Percentiles rank a stretch among this genome's conserved stretches.
Evolutionary conservation across 768 basidiomycete genomes (phyloP).

Genomic region (Suillus cothurnatus): DNA sequence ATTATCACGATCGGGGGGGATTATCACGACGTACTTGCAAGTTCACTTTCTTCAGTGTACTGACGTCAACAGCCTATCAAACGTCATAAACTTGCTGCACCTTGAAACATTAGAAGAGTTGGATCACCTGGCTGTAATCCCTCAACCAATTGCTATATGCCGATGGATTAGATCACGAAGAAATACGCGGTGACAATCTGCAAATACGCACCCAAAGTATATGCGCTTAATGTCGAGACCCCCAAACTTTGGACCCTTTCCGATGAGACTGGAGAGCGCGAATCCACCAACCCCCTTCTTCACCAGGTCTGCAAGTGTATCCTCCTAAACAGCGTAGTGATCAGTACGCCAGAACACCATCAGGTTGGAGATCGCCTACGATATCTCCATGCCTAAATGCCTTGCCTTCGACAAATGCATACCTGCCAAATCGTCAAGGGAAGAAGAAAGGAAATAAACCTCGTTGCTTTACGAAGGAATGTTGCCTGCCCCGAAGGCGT

Average conservation of each 20-base stretch:
- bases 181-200: not conserved
- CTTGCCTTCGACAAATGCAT: conserved; percentile 83
- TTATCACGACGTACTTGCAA: conserved; percentile 52
- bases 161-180: not conserved
- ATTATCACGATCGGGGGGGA: not conserved
- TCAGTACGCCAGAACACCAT: conserved; percentile 2
- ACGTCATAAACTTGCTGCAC: not conserved
- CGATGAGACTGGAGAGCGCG: conserved; percentile 56
- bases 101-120: not conserved
- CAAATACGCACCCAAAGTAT: conserved; percentile 67
- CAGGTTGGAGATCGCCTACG: conserved; percentile 40
- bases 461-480: conserved; percentile 63
- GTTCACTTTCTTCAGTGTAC: conserved; percentile 71
- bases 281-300: conserved; percentile 63
- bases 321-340: conserved; percentile 53
- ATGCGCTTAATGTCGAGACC: conserved; percentile 83
- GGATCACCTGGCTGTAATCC: conserved; percentile 75
- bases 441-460: not conserved
- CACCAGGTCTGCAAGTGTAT: conserved; percentile 59
- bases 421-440: conserved; percentile 43
- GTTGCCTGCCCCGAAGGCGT: conserved; percentile 84
- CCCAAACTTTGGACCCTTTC: conserved; percentile 69
- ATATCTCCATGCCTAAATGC: conserved; percentile 93
- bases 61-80: conserved; percentile 78
- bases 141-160: conserved; percentile 76